phyloP scores from a whole-genome alignment of 805 yeast species.

The Zygosaccharomyces bisporus region DNA sequence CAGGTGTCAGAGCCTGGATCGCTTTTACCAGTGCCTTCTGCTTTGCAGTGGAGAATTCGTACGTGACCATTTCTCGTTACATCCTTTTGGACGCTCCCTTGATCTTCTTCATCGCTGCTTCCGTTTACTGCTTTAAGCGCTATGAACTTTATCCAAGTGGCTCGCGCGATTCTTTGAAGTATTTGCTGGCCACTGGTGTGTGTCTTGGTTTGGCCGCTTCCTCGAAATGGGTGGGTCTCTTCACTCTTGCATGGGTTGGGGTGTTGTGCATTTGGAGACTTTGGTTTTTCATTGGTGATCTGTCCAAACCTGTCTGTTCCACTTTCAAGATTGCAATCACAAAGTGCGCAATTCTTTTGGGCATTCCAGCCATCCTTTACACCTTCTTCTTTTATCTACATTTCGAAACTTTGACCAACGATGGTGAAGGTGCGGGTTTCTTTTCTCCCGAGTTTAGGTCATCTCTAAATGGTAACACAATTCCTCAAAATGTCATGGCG shows the following conservation, averaged over 20 bases:
- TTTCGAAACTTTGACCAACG: slow-evolving; percentile 51
- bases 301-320: slow-evolving; percentile 45
- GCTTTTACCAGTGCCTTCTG: slow-evolving; percentile 54
- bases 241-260: slow-evolving; percentile 79
- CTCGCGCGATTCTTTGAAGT: slow-evolving; percentile 51
- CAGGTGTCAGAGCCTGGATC: slow-evolving; percentile 66
- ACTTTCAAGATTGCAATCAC: slow-evolving; percentile 46
- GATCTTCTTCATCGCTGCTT: slow-evolving; percentile 69
- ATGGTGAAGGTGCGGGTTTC: slow-evolving; percentile 70
- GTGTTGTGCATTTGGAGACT: slow-evolving; percentile 53
- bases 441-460: slow-evolving; percentile 71
- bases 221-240: slow-evolving; percentile 82
- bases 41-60: slow-evolving; percentile 63
- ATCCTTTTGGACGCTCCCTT: slow-evolving; percentile 74
- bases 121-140: slow-evolving; percentile 61
- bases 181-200: slow-evolving; percentile 60
- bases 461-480: slow-evolving; percentile 52
- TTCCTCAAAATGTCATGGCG: slow-evolving; percentile 57
- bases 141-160: slow-evolving; percentile 65
- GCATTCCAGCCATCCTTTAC: slow-evolving; percentile 57
- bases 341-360: slow-evolving; percentile 53
- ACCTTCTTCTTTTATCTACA: slow-evolving; percentile 59
- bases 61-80: slow-evolving; percentile 67
- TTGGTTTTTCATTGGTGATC: slow-evolving; percentile 73
- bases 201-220: slow-evolving; percentile 71